These are phyloP conservation scores for Oryza punctata DNA, from an alignment of 176 grass and related monocot species.

Conservation along the genomic window DNA sequence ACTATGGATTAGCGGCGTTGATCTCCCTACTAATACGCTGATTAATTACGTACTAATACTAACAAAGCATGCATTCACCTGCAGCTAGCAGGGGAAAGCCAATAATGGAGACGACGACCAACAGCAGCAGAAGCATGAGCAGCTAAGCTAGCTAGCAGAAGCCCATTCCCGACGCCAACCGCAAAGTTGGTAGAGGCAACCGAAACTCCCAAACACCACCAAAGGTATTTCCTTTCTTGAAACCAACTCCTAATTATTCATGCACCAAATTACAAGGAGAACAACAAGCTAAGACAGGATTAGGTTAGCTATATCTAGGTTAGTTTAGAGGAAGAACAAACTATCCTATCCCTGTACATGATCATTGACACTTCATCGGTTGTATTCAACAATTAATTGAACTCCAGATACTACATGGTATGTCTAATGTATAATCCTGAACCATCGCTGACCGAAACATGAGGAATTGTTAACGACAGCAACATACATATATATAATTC, in stretches of 20 bases:
- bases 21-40: slow-evolving; percentile 37
- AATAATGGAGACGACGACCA: slow-evolving; percentile 54
- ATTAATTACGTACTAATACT: slow-evolving; percentile 31
- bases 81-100: neutral
- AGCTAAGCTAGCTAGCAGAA: neutral
- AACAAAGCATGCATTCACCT: slow-evolving; percentile 4
- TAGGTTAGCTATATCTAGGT: neutral
- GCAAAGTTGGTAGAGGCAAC: slow-evolving; percentile 66
- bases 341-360: neutral
- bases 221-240: slow-evolving; percentile 51
- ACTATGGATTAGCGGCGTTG: slow-evolving; percentile 14
- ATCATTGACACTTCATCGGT: slow-evolving; percentile 5
- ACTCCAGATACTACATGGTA: neutral
- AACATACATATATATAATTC: neutral
- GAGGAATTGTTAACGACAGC: neutral
- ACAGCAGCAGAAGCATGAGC: slow-evolving; percentile 30
- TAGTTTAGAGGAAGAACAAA: slow-evolving; percentile 12
- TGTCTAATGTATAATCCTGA: neutral
- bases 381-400: neutral
- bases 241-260: slow-evolving; percentile 61
- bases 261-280: slow-evolving; percentile 38
- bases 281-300: neutral
- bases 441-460: neutral
- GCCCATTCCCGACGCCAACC: slow-evolving; percentile 48
- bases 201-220: slow-evolving; percentile 34